These are phyloP conservation scores for Globisporangium polare DNA, from an alignment of 352 stramenopile species.

Conservation along the genomic window DNA sequence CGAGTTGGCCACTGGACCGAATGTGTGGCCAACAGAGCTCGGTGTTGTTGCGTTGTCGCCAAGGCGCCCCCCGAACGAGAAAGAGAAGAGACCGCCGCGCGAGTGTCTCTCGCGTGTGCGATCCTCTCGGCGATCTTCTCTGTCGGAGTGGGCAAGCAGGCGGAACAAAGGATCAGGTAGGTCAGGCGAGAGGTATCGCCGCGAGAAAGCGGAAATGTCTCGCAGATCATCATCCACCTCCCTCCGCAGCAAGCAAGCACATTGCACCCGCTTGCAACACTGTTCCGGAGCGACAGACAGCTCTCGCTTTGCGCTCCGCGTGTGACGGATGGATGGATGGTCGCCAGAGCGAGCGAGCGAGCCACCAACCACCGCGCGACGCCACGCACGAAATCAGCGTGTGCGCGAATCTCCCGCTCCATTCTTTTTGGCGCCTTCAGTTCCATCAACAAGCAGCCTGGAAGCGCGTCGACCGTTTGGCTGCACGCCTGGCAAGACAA, in stretches of 20 bases:
- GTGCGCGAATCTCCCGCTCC: no score
- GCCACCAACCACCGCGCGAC: no score
- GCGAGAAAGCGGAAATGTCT: background rate
- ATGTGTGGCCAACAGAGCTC: background rate
- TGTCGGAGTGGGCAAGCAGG: background rate
- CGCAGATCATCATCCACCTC: background rate
- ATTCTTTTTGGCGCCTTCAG: no score
- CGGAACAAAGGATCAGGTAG: background rate
- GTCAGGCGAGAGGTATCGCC: background rate
- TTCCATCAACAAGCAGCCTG: no score
- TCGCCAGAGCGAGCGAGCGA: no score
- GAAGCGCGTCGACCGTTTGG: no score
- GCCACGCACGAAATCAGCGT: no score
- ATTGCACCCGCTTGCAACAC: background rate
- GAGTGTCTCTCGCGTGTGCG: constrained; percentile 3
- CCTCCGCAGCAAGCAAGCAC: background rate
- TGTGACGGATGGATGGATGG: background rate
- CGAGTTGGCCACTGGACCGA: background rate
- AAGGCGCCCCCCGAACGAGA: background rate
- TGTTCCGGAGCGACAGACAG: background rate
- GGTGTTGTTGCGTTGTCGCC: constrained; percentile 4
- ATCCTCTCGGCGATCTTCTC: background rate
- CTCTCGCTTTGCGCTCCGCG: background rate
- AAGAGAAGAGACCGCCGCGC: constrained; percentile 8
- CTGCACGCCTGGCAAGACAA: no score